Conservation (phyloP, 345 rosid genomes). For the Populus alba region DNA sequence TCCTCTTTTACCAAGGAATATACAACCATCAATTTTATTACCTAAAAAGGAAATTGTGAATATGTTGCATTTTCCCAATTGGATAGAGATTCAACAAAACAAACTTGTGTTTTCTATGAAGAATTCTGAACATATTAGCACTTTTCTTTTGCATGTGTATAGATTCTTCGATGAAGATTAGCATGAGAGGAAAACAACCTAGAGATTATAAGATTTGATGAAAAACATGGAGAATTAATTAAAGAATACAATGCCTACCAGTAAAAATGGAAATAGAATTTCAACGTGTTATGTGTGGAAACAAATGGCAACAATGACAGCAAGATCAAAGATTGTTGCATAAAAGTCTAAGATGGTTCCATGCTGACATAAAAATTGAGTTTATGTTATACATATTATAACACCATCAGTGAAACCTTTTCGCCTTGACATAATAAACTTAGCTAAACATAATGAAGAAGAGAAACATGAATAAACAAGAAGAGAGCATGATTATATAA, state of each 20-base stretch:
- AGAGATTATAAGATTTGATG: conserved; percentile 23
- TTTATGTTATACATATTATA: too few relatives aligned
- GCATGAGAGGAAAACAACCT: conserved; percentile 30
- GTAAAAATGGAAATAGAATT: neutral
- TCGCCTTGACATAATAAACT: too few relatives aligned
- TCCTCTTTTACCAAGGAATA: conserved; percentile 26
- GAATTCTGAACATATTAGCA: neutral
- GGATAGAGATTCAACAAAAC: neutral
- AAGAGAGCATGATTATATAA: too few relatives aligned
- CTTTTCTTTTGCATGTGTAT: conserved; percentile 33
- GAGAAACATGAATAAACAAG: too few relatives aligned
- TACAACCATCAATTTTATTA: conserved; percentile 32
- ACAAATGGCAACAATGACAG: too few relatives aligned
- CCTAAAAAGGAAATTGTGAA: conserved; percentile 15
- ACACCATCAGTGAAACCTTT: too few relatives aligned
- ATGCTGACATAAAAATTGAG: too few relatives aligned
- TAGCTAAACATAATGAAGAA: too few relatives aligned
- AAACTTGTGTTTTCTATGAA: neutral
- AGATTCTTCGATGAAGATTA: conserved; percentile 30
- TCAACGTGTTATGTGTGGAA: conserved; percentile 6
- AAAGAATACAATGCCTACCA: neutral
- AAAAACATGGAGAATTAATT: neutral
- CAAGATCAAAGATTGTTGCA: too few relatives aligned
- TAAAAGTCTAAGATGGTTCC: too few relatives aligned
- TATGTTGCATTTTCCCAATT: neutral